Evolutionary conservation across 192 early-diverging fungal species (phyloP), one percentile per base, ranked within the genome.

Genomic region (Backusella westeae): DNA sequence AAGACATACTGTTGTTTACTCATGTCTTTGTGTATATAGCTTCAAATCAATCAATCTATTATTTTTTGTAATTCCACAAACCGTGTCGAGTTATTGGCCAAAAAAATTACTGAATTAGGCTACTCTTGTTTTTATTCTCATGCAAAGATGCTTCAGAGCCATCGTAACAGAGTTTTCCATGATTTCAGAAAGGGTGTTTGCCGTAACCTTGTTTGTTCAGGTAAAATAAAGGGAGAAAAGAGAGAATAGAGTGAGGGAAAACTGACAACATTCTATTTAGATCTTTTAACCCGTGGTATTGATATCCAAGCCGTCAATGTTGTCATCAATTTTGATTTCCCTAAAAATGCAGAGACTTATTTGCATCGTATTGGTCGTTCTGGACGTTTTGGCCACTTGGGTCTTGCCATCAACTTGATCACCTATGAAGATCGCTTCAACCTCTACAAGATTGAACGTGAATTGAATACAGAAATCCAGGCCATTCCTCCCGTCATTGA

Each of bases 21-120:
- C 42, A 44, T 65, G 38, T 19, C 52, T 46, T 56, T 34, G 32
- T 44, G 12, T 42, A 49, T 63, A 26, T 65, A 95, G 93, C 93
- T 99, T 32, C 98, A 99, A 93, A 98, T 99, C 88, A 99, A 99
- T 86, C 98, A 99, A 91, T 98, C 97, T 39, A 99, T 99, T 76
- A 99, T 99, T 81, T 99, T 99, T 82, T 99, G 98, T 84, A 99
- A 99, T 86, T 99, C 98, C 0, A 98, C 98, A 53, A 96, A 94
- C 88, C 94, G 98, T 49, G 98, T 99, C 36, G 98, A 99, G 83
- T 92, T 99, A 67, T 87, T 99, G 71, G 98, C 98, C 69, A 97
- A 96, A 84, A 99, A 99, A 83, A 99, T 99, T 76, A 99, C 98
- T n/a, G 98, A 99, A 76, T 91, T 99, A 23, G 98, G 98, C 34